phyloP scores from a whole-genome alignment of 805 yeast genomes.

The Teunomyces pallodes region DNA sequence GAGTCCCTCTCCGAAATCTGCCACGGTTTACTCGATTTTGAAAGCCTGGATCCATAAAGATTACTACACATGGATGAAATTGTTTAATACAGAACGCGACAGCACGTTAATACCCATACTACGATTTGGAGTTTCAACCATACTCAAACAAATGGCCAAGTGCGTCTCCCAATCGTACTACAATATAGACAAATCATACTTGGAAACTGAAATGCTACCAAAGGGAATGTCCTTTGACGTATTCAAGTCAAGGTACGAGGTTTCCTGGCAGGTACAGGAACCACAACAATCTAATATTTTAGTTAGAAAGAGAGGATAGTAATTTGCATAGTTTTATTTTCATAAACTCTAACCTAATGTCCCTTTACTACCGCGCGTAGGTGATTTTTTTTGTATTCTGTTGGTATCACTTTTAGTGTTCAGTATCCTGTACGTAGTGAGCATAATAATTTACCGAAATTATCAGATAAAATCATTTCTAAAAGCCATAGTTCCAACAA shows the following conservation, averaged over 20 bases:
- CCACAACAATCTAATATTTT: slow-evolving; percentile 14
- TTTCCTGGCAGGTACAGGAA: slow-evolving; percentile 31
- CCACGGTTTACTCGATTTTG: slow-evolving; percentile 9
- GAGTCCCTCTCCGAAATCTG: slow-evolving; percentile 4
- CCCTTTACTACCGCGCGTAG: too few relatives aligned
- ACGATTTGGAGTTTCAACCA: slow-evolving; percentile 39
- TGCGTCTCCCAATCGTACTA: slow-evolving; percentile 34
- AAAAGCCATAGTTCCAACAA: neutral
- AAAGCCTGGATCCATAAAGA: slow-evolving; percentile 30
- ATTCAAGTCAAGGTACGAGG: slow-evolving; percentile 19
- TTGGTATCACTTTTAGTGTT: too few relatives aligned
- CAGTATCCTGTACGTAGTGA: neutral
- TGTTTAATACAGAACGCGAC: slow-evolving; percentile 33
- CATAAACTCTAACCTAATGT: too few relatives aligned
- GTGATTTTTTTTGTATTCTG: too few relatives aligned
- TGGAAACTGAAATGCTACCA: slow-evolving; percentile 29
- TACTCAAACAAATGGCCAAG: slow-evolving; percentile 29
- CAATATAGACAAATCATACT: slow-evolving; percentile 25
- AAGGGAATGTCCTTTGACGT: slow-evolving; percentile 16
- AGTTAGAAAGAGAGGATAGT: slow-evolving; percentile 19
- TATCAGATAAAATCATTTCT: neutral
- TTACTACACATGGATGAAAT: slow-evolving; percentile 26
- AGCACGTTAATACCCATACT: slow-evolving; percentile 34
- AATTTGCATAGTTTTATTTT: neutral
- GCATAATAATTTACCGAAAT: neutral